phyloP scores from a whole-genome alignment of 352 stramenopile species.

The Phytophthora tubulina region DNA sequence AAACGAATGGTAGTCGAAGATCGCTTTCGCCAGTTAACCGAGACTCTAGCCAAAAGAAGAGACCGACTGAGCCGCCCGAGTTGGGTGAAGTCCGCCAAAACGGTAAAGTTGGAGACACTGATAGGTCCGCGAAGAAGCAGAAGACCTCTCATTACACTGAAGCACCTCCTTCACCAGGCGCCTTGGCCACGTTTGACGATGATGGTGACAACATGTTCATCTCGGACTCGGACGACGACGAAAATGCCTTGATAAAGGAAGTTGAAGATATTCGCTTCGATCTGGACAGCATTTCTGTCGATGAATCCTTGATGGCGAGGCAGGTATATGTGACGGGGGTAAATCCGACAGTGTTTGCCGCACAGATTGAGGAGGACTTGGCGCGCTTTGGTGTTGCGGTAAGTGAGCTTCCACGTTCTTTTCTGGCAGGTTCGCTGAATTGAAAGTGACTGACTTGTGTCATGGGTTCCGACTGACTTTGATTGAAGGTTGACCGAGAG shows the following conservation, averaged over 20 bases:
- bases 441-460: constrained; percentile 10
- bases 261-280: constrained; percentile 65
- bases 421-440: neutral
- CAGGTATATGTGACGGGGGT: constrained; percentile 72
- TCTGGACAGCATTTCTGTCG: constrained; percentile 49
- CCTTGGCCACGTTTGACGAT: constrained; percentile 42
- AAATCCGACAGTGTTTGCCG: constrained; percentile 52
- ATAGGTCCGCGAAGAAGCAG: constrained; percentile 37
- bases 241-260: constrained; percentile 35
- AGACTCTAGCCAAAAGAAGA: constrained; percentile 26
- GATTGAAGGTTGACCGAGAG: constrained; percentile 50
- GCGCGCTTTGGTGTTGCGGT: constrained; percentile 65
- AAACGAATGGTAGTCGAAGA: constrained; percentile 15
- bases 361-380: constrained; percentile 65
- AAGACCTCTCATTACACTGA: constrained; percentile 19
- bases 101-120: constrained; percentile 16
- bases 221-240: constrained; percentile 61
- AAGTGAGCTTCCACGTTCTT: constrained; percentile 16
- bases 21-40: constrained; percentile 18
- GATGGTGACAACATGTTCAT: constrained; percentile 54
- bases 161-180: constrained; percentile 20
- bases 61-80: constrained; percentile 6
- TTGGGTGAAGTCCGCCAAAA: constrained; percentile 33
- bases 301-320: constrained; percentile 48
- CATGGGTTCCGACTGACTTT: neutral